Evolutionary conservation across 2,329 filamentous ascomycete genomes (phyloP).

Genomic region (Xylariomycetidae sp.): DNA sequence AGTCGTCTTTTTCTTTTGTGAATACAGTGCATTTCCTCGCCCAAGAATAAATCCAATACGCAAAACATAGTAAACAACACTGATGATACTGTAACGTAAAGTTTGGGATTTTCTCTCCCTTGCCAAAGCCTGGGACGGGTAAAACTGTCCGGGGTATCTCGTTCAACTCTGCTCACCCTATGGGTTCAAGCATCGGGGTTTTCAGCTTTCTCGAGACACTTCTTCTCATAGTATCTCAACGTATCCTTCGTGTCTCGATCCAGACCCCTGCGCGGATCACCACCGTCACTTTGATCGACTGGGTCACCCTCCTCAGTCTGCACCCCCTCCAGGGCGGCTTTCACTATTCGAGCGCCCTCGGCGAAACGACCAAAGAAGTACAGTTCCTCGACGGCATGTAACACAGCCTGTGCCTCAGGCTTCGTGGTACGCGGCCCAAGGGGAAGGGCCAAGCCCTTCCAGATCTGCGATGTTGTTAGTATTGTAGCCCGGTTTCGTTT

Average conservation of each 20-base stretch:
- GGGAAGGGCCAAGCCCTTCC: slow-evolving; percentile 36
- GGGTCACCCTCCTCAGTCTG: no score
- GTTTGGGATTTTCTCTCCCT: no score
- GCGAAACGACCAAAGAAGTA: slow-evolving; percentile 46
- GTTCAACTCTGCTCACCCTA: no score
- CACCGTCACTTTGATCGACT: not conserved
- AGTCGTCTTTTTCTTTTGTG: no score
- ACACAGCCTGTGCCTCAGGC: slow-evolving; percentile 40
- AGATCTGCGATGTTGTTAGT: slow-evolving; percentile 31
- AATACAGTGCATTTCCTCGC: no score
- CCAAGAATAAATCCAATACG: no score
- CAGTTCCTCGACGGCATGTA: slow-evolving; percentile 53
- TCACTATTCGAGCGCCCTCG: slow-evolving; percentile 38
- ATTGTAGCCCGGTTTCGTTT: not conserved
- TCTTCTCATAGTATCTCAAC: slow-evolving; percentile 36
- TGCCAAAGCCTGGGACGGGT: no score
- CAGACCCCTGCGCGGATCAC: slow-evolving; percentile 20
- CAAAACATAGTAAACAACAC: no score
- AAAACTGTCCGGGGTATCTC: no score
- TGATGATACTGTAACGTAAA: no score
- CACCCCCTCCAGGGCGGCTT: slow-evolving; percentile 29
- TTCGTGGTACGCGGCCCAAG: slow-evolving; percentile 34
- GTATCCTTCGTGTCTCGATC: slow-evolving; percentile 37
- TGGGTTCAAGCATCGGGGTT: no score
- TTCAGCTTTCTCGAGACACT: slow-evolving; percentile 31